Evolutionary conservation across 2,329 filamentous ascomycete genomes (phyloP).

Genomic region (Neospermospora avenae): DNA sequence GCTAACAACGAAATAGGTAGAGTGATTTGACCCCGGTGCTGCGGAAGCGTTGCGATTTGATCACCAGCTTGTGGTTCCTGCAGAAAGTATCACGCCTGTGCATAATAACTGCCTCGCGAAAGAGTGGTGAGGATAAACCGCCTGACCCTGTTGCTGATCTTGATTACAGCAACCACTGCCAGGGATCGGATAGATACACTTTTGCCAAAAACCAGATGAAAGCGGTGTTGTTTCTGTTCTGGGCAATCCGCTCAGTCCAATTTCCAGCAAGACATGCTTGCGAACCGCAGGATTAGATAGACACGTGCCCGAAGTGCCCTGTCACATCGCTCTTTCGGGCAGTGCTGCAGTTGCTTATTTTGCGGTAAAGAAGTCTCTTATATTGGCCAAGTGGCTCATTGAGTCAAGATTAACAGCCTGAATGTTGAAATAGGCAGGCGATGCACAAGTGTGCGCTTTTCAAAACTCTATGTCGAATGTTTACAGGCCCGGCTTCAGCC

Average conservation of each 20-base stretch:
- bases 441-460: too few species aligned
- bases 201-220: neutral
- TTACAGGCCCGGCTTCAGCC: neutral
- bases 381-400: too few species aligned
- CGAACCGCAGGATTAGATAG: neutral
- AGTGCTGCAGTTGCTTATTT: neutral
- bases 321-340: neutral
- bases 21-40: constrained; percentile 3
- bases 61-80: constrained; percentile 3
- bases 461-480: too few species aligned
- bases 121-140: neutral
- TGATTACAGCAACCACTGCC: neutral
- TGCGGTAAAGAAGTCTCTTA: neutral
- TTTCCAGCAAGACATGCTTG: neutral
- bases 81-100: neutral
- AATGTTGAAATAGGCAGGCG: too few species aligned
- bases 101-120: neutral
- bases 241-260: neutral
- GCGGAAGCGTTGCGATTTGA: constrained; percentile 25
- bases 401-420: too few species aligned
- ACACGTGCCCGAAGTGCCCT: neutral
- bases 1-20: neutral
- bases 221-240: neutral
- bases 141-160: neutral
- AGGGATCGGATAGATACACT: neutral